Percentiles rank a stretch among this genome's conserved stretches.
These are phyloP conservation scores for Pythium sukuiense DNA, from an alignment of 352 stramenopile genomes.

Conservation along the genomic window DNA sequence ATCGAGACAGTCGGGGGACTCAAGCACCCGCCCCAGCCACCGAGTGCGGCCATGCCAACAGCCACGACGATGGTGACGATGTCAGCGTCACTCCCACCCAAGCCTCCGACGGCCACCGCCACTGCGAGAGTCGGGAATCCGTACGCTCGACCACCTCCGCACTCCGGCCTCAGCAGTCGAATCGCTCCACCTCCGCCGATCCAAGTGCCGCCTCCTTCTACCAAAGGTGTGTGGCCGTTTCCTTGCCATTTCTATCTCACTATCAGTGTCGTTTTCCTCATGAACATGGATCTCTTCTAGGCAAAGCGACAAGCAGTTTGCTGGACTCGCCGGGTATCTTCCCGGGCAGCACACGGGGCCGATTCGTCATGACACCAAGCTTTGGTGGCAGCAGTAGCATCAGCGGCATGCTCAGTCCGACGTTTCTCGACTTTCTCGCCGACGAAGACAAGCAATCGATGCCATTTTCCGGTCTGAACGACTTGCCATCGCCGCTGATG, in stretches of 20 bases:
- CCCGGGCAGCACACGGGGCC: slow-evolving; percentile 11
- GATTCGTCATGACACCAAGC: slow-evolving; percentile 24
- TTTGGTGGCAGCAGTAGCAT: slow-evolving; percentile 10
- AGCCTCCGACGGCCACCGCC: neutral
- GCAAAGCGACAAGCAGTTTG: slow-evolving; percentile 9
- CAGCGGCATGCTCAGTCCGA: slow-evolving; percentile 67
- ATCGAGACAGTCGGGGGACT: slow-evolving; percentile 48
- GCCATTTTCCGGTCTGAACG: slow-evolving; percentile 32
- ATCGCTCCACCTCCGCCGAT: slow-evolving; percentile 68
- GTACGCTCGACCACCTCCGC: slow-evolving; percentile 6
- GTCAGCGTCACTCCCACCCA: slow-evolving; percentile 7
- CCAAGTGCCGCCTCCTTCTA: slow-evolving; percentile 36
- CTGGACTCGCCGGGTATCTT: slow-evolving; percentile 32
- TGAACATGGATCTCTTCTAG: neutral
- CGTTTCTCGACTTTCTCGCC: slow-evolving; percentile 74
- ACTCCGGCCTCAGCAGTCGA: slow-evolving; percentile 43
- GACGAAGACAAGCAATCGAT: slow-evolving; percentile 59
- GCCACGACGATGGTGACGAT: neutral
- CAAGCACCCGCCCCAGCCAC: neutral
- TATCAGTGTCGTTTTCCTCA: neutral
- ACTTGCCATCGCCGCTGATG: slow-evolving; percentile 41
- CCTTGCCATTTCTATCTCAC: neutral
- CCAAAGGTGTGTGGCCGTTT: slow-evolving; percentile 15
- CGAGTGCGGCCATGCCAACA: neutral
- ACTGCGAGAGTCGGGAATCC: neutral